Evolutionary conservation across 805 yeast genomes (phyloP), one percentile per base, ranked within the genome.

Genomic region (Kodamaea fukazawae): DNA sequence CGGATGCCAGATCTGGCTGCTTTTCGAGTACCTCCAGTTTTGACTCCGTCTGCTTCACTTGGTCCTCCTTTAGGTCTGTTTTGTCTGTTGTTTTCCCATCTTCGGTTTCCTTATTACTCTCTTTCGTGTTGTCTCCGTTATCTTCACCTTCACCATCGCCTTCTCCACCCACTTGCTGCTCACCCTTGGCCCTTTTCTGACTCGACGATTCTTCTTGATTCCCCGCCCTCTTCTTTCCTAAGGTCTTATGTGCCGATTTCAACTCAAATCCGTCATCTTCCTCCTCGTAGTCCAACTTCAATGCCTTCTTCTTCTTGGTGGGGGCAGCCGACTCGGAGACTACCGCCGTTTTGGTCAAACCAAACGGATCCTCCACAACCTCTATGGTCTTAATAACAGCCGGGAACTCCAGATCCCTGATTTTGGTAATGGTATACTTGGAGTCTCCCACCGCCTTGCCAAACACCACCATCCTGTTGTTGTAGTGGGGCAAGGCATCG

Each of bases 361-460:
- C 70, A 53, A 81, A 82, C 57, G 62, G 80, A 3, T 71, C 72
- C 6, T 66, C 60, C 2, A 72, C 51, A 2, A 81, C 70, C 38
- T 67, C 71, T 4, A 66, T 53, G 2, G 53, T 57, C 2, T 49
- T 51, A 11, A 83, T 67, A 17, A 42, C 53, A 0, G 75, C 71
- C 0, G 87, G 86, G 48, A 70, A 79, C 46, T 78, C 83, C 10
- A 72, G 64, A 29, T 73, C 75, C 3, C 67, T 55, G 4, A 83
- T 78, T 34, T 66, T 64, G 26, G 73, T 55, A 10, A 79, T 72
- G 22, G 66, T 75, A 59, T 69, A 84, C 4, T 78, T 67, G 0
- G 81, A 64, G 25, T 76, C 76, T 3, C 78, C 86, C 2, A 71
- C 71, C 10, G 82, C 63, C 43, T 75, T 73, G 2, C 90, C 91